phyloP scores from a whole-genome alignment of 306 rosid species.

The Prunus kanzakura region DNA sequence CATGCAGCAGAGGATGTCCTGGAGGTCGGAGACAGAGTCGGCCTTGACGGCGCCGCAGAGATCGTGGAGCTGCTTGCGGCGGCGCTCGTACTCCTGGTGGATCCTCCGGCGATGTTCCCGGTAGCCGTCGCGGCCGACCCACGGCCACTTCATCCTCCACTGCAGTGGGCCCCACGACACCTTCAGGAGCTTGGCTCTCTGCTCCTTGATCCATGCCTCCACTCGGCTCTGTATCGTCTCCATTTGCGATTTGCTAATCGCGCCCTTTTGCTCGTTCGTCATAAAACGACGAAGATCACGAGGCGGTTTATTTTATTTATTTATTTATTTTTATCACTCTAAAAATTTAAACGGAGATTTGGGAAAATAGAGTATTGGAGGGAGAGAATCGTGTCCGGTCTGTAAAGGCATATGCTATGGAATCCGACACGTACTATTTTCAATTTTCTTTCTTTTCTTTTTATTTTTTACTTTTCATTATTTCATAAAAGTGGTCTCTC shows the following conservation, averaged over 20 bases:
- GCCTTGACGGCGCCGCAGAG: constrained; percentile 71
- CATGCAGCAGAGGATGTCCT: constrained; percentile 91
- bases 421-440: background rate
- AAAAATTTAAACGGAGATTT: background rate
- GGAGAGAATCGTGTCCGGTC: background rate
- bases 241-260: constrained; percentile 27
- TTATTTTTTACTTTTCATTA: background rate
- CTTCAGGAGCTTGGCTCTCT: constrained; percentile 57
- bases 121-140: constrained; percentile 37
- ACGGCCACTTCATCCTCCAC: constrained; percentile 91
- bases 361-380: background rate
- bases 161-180: constrained; percentile 88
- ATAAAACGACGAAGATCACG: background rate
- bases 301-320: background rate
- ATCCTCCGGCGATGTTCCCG: constrained; percentile 69
- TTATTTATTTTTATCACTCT: background rate
- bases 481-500: background rate
- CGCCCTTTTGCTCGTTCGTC: background rate
- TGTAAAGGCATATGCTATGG: background rate
- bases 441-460: background rate
- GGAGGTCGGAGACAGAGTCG: constrained; percentile 76
- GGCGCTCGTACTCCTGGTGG: constrained; percentile 70
- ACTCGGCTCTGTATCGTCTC: constrained; percentile 81
- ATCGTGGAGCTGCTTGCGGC: constrained; percentile 59
- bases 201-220: constrained; percentile 89